Percentiles rank a stretch among this genome's conserved stretches.
Evolutionary conservation across 192 early-diverging fungal species (phyloP).

Genomic region (Coemansia aciculifera): DNA sequence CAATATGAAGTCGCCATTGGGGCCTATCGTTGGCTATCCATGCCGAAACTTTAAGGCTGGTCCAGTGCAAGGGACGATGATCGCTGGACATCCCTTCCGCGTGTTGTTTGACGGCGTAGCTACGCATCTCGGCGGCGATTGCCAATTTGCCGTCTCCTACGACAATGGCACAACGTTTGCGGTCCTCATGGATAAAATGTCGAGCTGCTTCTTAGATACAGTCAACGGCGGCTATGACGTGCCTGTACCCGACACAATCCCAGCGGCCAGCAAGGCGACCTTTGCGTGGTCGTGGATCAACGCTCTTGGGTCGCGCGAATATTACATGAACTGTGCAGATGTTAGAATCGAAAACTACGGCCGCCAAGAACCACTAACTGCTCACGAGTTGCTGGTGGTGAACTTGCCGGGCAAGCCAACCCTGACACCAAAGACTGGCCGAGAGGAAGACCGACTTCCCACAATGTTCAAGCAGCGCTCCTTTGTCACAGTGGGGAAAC

Average conservation of each 20-base stretch:
- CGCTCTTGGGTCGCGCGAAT: slow-evolving; percentile 61
- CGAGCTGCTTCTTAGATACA: slow-evolving; percentile 48
- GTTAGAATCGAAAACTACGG: slow-evolving; percentile 57
- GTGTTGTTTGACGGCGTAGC: slow-evolving; percentile 57
- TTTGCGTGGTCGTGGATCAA: slow-evolving; percentile 72
- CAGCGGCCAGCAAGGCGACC: slow-evolving; percentile 55
- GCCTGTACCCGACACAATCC: slow-evolving; percentile 60
- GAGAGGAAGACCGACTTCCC: slow-evolving; percentile 37
- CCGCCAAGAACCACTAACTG: slow-evolving; percentile 45
- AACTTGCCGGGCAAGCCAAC: slow-evolving; percentile 40
- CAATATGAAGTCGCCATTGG: slow-evolving; percentile 53
- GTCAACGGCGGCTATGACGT: slow-evolving; percentile 52
- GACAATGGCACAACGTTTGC: slow-evolving; percentile 64
- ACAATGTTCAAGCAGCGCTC: slow-evolving; percentile 39
- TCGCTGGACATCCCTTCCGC: slow-evolving; percentile 55
- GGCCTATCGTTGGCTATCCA: slow-evolving; percentile 45
- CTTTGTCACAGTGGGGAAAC: slow-evolving; percentile 44
- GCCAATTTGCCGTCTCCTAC: slow-evolving; percentile 66
- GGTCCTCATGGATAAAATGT: slow-evolving; percentile 58
- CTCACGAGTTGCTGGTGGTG: slow-evolving; percentile 51
- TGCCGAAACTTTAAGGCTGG: slow-evolving; percentile 48
- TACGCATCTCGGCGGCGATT: slow-evolving; percentile 66
- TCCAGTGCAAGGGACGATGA: slow-evolving; percentile 39
- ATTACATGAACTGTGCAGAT: slow-evolving; percentile 71
- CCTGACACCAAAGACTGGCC: slow-evolving; percentile 38